These are phyloP conservation scores for Xerocomellus dryophilus DNA, from an alignment of 768 basidiomycete genomes.

Conservation along the genomic window DNA sequence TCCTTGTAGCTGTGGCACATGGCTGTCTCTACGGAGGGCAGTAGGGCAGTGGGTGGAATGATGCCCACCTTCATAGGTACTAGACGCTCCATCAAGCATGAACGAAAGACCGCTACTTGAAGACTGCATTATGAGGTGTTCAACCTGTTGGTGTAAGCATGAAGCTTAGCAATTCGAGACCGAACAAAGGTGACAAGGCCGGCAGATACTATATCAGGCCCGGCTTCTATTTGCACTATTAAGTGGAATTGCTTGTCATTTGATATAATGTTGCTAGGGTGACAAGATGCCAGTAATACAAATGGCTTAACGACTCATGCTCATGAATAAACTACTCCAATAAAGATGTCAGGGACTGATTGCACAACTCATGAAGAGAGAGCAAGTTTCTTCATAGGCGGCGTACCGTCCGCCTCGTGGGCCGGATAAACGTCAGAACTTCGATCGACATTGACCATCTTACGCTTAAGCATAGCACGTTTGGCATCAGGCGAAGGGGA, in stretches of 20 bases:
- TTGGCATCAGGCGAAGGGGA: conserved; percentile 55
- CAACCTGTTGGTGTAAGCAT: neutral
- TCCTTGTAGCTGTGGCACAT: conserved; percentile 7
- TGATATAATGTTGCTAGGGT: conserved; percentile 17
- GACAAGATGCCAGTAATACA: conserved; percentile 25
- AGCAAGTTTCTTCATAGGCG: conserved; percentile 67
- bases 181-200: neutral
- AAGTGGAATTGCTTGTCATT: too few species aligned
- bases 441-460: conserved; percentile 55
- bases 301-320: conserved; percentile 21
- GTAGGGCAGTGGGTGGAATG: neutral
- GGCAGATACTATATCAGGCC: too few species aligned
- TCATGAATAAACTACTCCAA: conserved; percentile 34
- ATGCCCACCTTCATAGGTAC: conserved; percentile 10
- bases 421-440: conserved; percentile 31
- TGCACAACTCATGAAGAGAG: conserved; percentile 34
- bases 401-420: conserved; percentile 46
- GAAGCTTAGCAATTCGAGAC: neutral
- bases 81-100: neutral
- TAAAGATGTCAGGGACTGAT: conserved; percentile 24
- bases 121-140: conserved; percentile 4
- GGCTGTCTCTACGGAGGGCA: neutral
- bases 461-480: conserved; percentile 67
- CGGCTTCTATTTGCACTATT: too few species aligned
- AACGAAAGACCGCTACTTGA: neutral